A percentile compares a stretch with the other conserved stretches of the same genome.
phyloP scores from a whole-genome alignment of 768 basidiomycete genomes.

The Pleurotus giganteus region DNA sequence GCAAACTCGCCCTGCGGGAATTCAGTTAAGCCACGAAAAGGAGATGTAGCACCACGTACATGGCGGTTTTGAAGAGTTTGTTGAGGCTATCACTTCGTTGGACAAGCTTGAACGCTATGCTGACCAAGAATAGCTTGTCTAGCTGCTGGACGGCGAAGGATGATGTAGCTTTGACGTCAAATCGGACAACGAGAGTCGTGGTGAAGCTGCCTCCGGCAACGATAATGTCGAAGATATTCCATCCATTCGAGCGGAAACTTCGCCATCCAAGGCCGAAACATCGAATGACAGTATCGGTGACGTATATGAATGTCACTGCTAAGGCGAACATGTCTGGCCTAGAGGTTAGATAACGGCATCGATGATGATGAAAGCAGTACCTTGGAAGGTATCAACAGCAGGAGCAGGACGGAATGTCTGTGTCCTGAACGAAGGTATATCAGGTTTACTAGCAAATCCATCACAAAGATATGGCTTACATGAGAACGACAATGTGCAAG shows the following conservation, averaged over 20 bases:
- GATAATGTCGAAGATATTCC: conserved; percentile 90
- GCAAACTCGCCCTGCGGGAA: conserved; percentile 69
- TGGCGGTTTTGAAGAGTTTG: conserved; percentile 93
- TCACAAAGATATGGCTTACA: conserved; percentile 43
- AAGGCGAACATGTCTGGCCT: conserved; percentile 76
- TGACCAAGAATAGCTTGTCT: conserved; percentile 90
- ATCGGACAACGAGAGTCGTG: conserved; percentile 74
- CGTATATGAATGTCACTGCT: conserved; percentile 65
- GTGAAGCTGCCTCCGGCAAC: conserved; percentile 79
- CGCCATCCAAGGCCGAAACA: conserved; percentile 80
- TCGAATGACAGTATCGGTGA: conserved; percentile 76
- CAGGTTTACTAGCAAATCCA: background rate
- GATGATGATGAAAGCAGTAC: conserved; percentile 31
- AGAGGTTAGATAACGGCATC: conserved; percentile 6
- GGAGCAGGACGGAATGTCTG: conserved; percentile 63
- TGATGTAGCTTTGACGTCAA: conserved; percentile 36
- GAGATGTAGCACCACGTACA: conserved; percentile 58
- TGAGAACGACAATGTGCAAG: conserved; percentile 78
- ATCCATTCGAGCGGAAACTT: conserved; percentile 86
- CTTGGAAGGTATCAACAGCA: conserved; percentile 53
- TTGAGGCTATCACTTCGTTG: conserved; percentile 86
- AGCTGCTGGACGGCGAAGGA: conserved; percentile 57
- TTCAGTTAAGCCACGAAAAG: conserved; percentile 8
- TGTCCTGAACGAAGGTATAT: conserved; percentile 50
- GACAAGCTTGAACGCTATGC: conserved; percentile 92